phyloP scores from a whole-genome alignment of 1,284 basidiomycete species.

The Schizophyllum commune region DNA sequence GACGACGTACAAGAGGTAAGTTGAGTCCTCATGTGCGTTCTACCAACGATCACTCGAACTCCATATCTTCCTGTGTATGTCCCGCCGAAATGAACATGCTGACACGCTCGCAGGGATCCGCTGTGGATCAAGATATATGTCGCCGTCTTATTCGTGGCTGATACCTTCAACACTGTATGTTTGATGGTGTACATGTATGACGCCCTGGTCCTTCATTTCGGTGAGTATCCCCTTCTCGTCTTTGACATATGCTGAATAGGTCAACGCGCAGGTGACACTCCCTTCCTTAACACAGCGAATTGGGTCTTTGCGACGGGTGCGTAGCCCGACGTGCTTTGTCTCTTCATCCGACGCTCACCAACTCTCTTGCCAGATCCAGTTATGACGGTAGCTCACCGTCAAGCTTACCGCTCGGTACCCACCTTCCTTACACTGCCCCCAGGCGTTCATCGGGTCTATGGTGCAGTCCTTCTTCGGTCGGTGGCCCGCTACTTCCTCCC shows the following conservation, averaged over 20 bases:
- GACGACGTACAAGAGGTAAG: neutral
- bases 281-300: constrained; percentile 22
- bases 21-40: neutral
- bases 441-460: constrained; percentile 26
- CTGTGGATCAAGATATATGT: constrained; percentile 17
- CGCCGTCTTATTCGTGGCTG: constrained; percentile 24
- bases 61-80: neutral
- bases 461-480: constrained; percentile 31
- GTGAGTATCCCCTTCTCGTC: constrained; percentile 11
- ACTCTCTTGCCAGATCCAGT: constrained; percentile 20
- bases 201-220: constrained; percentile 27
- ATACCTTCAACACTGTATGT: constrained; percentile 29
- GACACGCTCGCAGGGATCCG: neutral
- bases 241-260: neutral
- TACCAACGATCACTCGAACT: neutral
- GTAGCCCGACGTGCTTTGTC: constrained; percentile 1
- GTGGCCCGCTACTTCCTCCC: constrained; percentile 11
- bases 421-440: neutral
- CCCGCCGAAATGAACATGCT: constrained; percentile 1
- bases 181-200: constrained; percentile 26
- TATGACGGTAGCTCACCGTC: constrained; percentile 20
- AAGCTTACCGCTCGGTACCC: neutral
- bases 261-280: constrained; percentile 17
- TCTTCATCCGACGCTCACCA: neutral
- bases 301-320: constrained; percentile 31